Conservation (phyloP, 2,329 filamentous ascomycete genomes). For the Dothideomycetidae sp. region DNA sequence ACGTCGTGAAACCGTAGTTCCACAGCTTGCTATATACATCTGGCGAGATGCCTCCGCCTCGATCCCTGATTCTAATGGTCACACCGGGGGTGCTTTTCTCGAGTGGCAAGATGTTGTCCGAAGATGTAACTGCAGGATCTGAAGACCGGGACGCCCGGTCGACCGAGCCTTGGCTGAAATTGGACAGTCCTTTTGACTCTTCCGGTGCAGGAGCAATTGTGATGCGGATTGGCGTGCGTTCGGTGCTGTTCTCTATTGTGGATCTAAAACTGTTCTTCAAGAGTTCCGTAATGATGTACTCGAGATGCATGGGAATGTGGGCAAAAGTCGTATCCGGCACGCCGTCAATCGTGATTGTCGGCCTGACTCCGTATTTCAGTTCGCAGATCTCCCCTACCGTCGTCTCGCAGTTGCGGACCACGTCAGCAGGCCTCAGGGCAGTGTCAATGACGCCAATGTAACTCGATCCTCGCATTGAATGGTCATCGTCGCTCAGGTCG, state of each 20-base stretch:
- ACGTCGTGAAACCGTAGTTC: constrained; percentile 96
- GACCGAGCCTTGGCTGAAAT: constrained; percentile 24
- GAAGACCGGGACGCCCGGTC: constrained; percentile 21
- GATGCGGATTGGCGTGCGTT: constrained; percentile 71
- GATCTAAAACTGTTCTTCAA: constrained; percentile 95
- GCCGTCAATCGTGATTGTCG: constrained; percentile 66
- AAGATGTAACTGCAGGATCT: constrained; percentile 14
- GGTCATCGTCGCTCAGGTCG: constrained; percentile 36
- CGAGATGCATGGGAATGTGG: constrained; percentile 87
- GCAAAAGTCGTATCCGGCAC: constrained; percentile 80
- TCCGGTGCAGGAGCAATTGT: constrained; percentile 67
- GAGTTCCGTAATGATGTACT: constrained; percentile 93
- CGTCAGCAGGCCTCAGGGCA: constrained; percentile 62
- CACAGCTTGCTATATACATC: constrained; percentile 78
- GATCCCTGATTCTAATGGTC: constrained; percentile 86
- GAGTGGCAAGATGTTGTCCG: constrained; percentile 30
- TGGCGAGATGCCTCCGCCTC: constrained; percentile 83
- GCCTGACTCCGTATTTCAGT: constrained; percentile 82
- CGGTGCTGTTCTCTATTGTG: constrained; percentile 70
- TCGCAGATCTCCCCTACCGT: constrained; percentile 96
- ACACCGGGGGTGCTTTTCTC: constrained; percentile 56
- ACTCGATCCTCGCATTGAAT: constrained; percentile 29
- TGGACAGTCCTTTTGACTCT: constrained; percentile 23
- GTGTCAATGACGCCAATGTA: constrained; percentile 97
- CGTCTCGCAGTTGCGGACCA: constrained; percentile 70